A percentile compares a stretch with the other conserved stretches of the same genome.
These are phyloP conservation scores for Agaricus blazei DNA, from an alignment of 768 basidiomycete genomes.

Conservation along the genomic window DNA sequence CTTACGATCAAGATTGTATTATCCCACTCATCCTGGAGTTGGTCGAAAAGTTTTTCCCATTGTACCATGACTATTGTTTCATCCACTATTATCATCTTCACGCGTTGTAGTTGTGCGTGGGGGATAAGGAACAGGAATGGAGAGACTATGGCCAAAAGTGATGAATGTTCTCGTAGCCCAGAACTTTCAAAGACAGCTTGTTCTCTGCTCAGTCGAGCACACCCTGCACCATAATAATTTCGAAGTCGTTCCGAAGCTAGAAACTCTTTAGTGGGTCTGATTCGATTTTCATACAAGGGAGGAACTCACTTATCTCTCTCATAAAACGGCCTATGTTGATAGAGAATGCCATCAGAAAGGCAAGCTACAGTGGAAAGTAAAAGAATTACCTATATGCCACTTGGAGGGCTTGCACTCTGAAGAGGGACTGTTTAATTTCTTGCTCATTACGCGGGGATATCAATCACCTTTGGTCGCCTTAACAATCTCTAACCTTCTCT, in stretches of 20 bases:
- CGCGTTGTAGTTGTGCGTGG: not conserved
- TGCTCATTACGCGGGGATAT: not conserved
- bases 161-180: not conserved
- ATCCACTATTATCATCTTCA: not conserved
- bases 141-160: not conserved
- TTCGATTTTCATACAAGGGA: too few species aligned
- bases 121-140: slow-evolving; percentile 4
- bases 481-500: not conserved
- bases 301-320: not conserved
- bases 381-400: slow-evolving; percentile 8
- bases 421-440: not conserved
- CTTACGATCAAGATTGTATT: slow-evolving; percentile 1
- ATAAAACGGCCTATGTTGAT: slow-evolving; percentile 1
- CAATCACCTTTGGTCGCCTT: not conserved
- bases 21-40: slow-evolving; percentile 3
- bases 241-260: not conserved
- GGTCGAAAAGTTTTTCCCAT: slow-evolving; percentile 2
- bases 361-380: too few species aligned
- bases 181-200: not conserved
- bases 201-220: not conserved
- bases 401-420: slow-evolving; percentile 1
- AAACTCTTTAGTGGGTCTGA: too few species aligned
- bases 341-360: not conserved
- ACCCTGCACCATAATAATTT: slow-evolving; percentile 3
- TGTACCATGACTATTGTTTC: not conserved